These are phyloP conservation scores for Acer campestre DNA, from an alignment of 345 rosid genomes.

Conservation along the genomic window DNA sequence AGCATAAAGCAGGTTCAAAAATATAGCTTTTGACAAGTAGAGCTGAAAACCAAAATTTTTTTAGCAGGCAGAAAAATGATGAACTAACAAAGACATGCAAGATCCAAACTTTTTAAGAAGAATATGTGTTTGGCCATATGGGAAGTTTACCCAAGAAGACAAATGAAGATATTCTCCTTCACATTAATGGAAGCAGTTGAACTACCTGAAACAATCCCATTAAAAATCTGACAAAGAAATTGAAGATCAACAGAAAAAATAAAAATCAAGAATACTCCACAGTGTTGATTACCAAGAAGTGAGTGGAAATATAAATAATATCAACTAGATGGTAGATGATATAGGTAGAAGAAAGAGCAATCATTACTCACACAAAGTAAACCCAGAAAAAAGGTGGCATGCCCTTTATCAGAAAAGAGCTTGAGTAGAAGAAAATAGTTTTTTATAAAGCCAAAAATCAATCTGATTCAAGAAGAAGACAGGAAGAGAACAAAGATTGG, in stretches of 20 bases:
- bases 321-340: slow-evolving; percentile 31
- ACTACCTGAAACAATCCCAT: slow-evolving; percentile 33
- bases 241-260: slow-evolving; percentile 14
- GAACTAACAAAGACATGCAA: slow-evolving; percentile 18
- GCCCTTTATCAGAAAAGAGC: slow-evolving; percentile 18
- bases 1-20: not conserved
- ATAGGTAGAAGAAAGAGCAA: slow-evolving; percentile 28
- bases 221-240: slow-evolving; percentile 22
- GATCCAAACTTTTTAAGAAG: slow-evolving; percentile 1
- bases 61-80: slow-evolving; percentile 1
- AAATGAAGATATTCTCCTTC: slow-evolving; percentile 11
- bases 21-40: not conserved
- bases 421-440: slow-evolving; percentile 23
- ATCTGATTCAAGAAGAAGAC: slow-evolving; percentile 23
- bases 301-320: slow-evolving; percentile 20
- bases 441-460: slow-evolving; percentile 20
- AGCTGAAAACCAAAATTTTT: slow-evolving; percentile 11
- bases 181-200: slow-evolving; percentile 32
- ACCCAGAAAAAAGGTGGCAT: slow-evolving; percentile 27
- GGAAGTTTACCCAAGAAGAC: slow-evolving; percentile 7
- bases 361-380: slow-evolving; percentile 36
- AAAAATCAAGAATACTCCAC: slow-evolving; percentile 10
- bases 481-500: slow-evolving; percentile 19
- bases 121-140: not conserved
- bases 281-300: slow-evolving; percentile 18